These are phyloP conservation scores for Saturnispora diversa DNA, from an alignment of 805 yeast species.

Conservation along the genomic window DNA sequence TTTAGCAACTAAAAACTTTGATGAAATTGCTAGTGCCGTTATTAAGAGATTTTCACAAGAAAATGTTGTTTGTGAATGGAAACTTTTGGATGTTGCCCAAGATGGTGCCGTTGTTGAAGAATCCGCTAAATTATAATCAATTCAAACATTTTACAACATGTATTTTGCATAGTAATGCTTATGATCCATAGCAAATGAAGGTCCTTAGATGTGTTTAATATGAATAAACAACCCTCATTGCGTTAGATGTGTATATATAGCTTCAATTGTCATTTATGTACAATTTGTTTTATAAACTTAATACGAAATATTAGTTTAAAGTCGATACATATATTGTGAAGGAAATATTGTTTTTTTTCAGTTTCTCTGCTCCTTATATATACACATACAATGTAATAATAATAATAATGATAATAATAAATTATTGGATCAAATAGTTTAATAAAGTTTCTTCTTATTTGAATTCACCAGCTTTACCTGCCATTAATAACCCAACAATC, in stretches of 20 bases:
- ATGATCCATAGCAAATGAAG: too few relatives aligned
- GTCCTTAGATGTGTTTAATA: constrained; percentile 1
- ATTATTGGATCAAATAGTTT: too few relatives aligned
- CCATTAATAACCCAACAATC: constrained; percentile 95
- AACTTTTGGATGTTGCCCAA: constrained; percentile 73
- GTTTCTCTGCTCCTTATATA: too few relatives aligned
- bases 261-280: too few relatives aligned
- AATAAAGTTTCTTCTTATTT: constrained; percentile 36
- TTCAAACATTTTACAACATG: too few relatives aligned
- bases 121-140: constrained; percentile 19
- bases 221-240: constrained; percentile 10
- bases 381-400: too few relatives aligned
- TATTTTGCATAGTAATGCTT: background rate
- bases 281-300: too few relatives aligned
- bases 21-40: constrained; percentile 70
- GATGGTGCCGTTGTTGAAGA: constrained; percentile 71
- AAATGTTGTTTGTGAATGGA: constrained; percentile 68
- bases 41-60: constrained; percentile 59
- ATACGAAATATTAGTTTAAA: too few relatives aligned
- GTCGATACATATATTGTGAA: too few relatives aligned
- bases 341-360: too few relatives aligned
- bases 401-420: too few relatives aligned
- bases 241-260: too few relatives aligned
- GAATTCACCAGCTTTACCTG: constrained; percentile 89
- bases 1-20: constrained; percentile 83